Percentiles rank a stretch among this genome's conserved stretches.
These are phyloP conservation scores for Haplosporangium sp. DNA, from an alignment of 371 early-diverging fungal species.

Conservation along the genomic window DNA sequence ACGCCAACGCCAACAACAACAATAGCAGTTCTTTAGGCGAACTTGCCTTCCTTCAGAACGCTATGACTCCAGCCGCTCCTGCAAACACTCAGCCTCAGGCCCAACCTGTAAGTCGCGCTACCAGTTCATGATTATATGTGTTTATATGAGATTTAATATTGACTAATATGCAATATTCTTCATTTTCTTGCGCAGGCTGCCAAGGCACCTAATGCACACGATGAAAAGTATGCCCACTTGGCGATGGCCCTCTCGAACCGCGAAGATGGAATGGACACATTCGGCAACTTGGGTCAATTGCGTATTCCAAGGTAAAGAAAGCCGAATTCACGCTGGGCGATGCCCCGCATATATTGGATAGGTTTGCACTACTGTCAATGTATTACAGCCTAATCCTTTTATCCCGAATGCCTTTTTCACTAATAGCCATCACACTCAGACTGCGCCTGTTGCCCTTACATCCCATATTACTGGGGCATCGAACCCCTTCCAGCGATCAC, in stretches of 20 bases:
- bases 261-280: constrained; percentile 67
- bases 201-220: constrained; percentile 17
- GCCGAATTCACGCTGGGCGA: too few relatives aligned
- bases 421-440: constrained; percentile 7
- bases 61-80: constrained; percentile 28
- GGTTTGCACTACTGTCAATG: constrained; percentile 1
- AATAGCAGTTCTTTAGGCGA: constrained; percentile 35
- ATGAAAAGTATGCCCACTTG: constrained; percentile 44
- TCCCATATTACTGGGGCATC: constrained; percentile 19
- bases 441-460: constrained; percentile 20
- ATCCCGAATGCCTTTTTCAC: too few relatives aligned
- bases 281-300: constrained; percentile 64
- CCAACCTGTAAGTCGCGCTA: too few relatives aligned
- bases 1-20: not conserved
- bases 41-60: constrained; percentile 40
- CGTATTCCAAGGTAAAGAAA: constrained; percentile 58
- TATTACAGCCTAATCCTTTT: not conserved
- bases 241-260: constrained; percentile 35
- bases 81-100: constrained; percentile 13
- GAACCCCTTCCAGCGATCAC: constrained; percentile 40
- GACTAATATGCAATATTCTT: too few relatives aligned
- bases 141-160: not conserved
- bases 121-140: constrained; percentile 9
- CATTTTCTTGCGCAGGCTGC: not conserved
- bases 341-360: too few relatives aligned